These are phyloP conservation scores for Reutealis trisperma DNA, from an alignment of 345 rosid species.

Conservation along the genomic window DNA sequence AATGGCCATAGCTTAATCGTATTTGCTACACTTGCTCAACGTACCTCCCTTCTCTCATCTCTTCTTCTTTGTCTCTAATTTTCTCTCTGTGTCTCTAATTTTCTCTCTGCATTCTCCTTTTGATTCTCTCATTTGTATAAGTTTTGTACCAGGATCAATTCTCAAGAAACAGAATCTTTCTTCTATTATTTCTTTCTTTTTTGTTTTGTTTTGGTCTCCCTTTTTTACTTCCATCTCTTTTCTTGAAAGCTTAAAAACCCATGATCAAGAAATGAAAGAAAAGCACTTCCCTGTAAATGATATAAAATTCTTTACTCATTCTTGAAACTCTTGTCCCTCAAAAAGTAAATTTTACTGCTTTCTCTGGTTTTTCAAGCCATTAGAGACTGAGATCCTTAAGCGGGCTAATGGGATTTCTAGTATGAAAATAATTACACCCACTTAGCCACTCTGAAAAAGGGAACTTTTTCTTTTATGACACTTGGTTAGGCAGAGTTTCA, in stretches of 20 bases:
- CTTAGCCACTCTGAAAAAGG: background rate
- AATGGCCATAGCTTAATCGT: background rate
- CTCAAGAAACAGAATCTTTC: background rate
- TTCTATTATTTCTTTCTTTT: no score
- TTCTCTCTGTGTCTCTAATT: background rate
- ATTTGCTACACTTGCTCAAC: background rate
- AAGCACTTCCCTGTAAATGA: background rate
- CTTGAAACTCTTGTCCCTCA: background rate
- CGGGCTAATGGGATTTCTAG: background rate
- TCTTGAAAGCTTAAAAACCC: background rate
- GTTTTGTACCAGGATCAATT: background rate
- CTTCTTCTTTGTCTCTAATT: background rate
- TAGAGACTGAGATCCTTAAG: background rate
- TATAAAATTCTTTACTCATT: background rate
- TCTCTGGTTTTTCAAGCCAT: background rate
- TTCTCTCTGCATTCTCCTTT: background rate
- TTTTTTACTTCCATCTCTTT: background rate
- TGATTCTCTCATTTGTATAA: no score
- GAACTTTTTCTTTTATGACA: background rate
- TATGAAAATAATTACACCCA: background rate
- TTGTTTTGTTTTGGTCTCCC: no score
- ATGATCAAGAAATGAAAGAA: background rate
- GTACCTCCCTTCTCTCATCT: background rate
- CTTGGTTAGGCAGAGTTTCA: conserved; percentile 19
- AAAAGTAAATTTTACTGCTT: background rate